Conservation (phyloP, 73 alveolate genomes). For the Tetrahymena elliotti region DNA sequence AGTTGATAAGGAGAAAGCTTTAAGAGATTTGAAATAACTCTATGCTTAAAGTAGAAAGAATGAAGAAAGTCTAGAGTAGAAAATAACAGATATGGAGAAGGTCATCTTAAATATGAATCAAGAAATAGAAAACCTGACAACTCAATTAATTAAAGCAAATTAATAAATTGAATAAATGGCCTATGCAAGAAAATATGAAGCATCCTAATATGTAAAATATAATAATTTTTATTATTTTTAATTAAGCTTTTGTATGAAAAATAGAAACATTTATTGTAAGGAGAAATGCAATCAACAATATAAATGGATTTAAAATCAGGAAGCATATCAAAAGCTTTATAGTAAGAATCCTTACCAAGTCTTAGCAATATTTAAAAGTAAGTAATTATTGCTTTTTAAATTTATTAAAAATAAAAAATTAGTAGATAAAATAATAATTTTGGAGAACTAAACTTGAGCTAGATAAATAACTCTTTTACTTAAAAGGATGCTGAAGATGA, state of each 20-base stretch:
- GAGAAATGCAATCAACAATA: background rate
- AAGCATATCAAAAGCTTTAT: background rate
- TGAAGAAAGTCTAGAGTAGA: background rate
- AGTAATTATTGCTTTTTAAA: background rate
- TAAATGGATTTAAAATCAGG: background rate
- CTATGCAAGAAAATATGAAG: background rate
- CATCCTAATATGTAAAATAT: background rate
- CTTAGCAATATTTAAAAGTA: background rate
- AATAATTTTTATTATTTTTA: background rate
- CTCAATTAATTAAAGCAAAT: background rate
- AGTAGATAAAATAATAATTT: background rate
- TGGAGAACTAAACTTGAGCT: background rate
- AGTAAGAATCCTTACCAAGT: background rate
- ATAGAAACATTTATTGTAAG: background rate
- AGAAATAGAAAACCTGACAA: background rate
- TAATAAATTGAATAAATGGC: background rate
- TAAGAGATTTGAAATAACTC: background rate
- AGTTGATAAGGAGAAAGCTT: background rate
- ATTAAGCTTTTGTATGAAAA: background rate
- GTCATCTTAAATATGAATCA: background rate
- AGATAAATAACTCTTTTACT: background rate
- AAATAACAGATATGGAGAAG: background rate
- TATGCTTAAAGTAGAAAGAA: background rate
- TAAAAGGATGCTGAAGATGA: background rate
- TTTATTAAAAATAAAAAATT: background rate